These are phyloP conservation scores for Thymus quinquecostatus DNA, from an alignment of 257 asterid genomes.

Conservation along the genomic window DNA sequence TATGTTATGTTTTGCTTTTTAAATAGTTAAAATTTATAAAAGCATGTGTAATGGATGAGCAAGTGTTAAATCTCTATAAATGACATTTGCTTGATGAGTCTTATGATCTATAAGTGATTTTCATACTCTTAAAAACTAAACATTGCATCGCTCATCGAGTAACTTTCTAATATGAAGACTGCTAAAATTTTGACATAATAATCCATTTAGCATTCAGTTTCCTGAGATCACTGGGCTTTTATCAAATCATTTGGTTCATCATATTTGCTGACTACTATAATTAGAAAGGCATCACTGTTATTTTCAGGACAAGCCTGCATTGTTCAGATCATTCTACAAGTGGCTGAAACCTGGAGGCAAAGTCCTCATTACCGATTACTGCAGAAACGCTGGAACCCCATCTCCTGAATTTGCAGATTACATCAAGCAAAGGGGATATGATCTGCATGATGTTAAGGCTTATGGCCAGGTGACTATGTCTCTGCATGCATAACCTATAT, in stretches of 20 bases:
- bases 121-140: too few species aligned
- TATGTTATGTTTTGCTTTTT: too few species aligned
- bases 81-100: too few species aligned
- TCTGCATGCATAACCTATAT: not conserved
- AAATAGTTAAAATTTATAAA: too few species aligned
- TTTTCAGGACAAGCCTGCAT: constrained; percentile 88
- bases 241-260: not conserved
- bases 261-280: not conserved
- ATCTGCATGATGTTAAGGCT: constrained; percentile 76
- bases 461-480: constrained; percentile 70
- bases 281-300: not conserved
- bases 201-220: too few species aligned
- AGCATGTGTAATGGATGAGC: too few species aligned
- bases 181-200: too few species aligned
- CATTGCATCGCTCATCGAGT: too few species aligned
- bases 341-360: constrained; percentile 99
- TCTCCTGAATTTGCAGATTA: constrained; percentile 73
- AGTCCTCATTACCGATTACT: constrained; percentile 89
- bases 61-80: too few species aligned
- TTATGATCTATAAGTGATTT: too few species aligned
- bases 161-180: too few species aligned
- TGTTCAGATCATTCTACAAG: constrained; percentile 85
- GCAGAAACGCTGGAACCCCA: constrained; percentile 80
- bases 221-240: too few species aligned
- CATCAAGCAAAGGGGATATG: constrained; percentile 91